Percentiles rank a stretch among this genome's conserved stretches.
phyloP scores from a whole-genome alignment of 495 filamentous ascomycete genomes.

The Neohortaea acidophila region DNA sequence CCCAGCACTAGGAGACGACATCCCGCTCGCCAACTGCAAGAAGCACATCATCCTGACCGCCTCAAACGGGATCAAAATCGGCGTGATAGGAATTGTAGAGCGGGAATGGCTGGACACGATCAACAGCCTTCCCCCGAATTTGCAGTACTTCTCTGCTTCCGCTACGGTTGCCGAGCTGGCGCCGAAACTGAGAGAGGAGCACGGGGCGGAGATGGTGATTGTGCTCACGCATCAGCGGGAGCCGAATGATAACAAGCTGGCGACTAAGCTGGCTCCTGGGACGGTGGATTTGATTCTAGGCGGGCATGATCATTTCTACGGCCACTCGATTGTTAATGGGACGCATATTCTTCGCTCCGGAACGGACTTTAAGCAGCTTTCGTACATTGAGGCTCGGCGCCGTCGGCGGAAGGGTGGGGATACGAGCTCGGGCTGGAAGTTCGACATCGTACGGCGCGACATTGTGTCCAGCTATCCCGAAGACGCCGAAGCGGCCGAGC shows the following conservation, averaged over 20 bases:
- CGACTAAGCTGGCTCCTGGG: constrained; percentile 46
- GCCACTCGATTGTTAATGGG: constrained; percentile 57
- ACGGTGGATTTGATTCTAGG: constrained; percentile 72
- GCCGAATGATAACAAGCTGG: constrained; percentile 62
- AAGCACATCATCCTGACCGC: constrained; percentile 57
- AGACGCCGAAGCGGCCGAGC: constrained; percentile 37
- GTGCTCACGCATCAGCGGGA: constrained; percentile 74
- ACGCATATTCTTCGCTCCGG: constrained; percentile 70
- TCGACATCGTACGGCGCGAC: constrained; percentile 62
- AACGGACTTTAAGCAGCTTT: constrained; percentile 79
- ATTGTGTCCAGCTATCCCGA: constrained; percentile 49
- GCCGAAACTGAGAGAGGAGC: constrained; percentile 50
- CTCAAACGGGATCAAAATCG: constrained; percentile 73
- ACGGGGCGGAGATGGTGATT: constrained; percentile 69
- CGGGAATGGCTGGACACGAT: constrained; percentile 72
- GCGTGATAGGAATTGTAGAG: constrained; percentile 72
- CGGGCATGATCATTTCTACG: constrained; percentile 82
- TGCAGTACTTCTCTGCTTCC: constrained; percentile 65
- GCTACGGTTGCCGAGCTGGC: constrained; percentile 55
- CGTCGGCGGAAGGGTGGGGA: too few species aligned
- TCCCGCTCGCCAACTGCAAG: constrained; percentile 53
- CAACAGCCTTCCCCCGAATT: constrained; percentile 62
- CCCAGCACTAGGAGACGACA: constrained; percentile 52
- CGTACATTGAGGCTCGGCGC: constrained; percentile 60
- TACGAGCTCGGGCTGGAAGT: constrained; percentile 44